These are phyloP conservation scores for Pseudogymnoascus sp. DNA, from an alignment of 2,329 filamentous ascomycete genomes.

Conservation along the genomic window DNA sequence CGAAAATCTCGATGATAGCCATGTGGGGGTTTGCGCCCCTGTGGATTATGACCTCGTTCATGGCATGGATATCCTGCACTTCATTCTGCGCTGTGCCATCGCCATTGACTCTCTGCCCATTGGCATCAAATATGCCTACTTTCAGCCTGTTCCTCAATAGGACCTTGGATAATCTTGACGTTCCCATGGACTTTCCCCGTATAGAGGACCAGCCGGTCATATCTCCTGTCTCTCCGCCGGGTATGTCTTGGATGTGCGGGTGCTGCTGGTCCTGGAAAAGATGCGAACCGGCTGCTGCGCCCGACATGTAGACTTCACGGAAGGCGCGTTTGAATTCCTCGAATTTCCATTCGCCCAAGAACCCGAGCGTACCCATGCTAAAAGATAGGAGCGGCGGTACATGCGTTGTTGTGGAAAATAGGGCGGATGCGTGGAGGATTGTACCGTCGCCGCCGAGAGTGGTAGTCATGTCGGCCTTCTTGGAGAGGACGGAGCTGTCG, in stretches of 20 bases:
- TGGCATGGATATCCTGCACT: conserved; percentile 49
- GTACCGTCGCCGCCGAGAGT: conserved; percentile 93
- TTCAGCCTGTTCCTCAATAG: conserved; percentile 80
- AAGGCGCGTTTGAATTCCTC: conserved; percentile 86
- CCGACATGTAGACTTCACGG: conserved; percentile 84
- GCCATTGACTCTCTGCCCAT: conserved; percentile 50
- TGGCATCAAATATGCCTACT: conserved; percentile 70
- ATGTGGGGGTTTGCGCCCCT: conserved; percentile 84
- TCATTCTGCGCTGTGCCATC: conserved; percentile 25
- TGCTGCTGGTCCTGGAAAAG: conserved; percentile 25
- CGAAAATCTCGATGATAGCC: conserved; percentile 82
- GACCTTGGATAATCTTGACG: conserved; percentile 65
- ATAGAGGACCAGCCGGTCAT: conserved; percentile 61
- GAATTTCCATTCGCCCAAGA: conserved; percentile 95
- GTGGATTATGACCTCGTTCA: conserved; percentile 94
- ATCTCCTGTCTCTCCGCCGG: conserved; percentile 19
- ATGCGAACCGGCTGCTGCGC: conserved; percentile 36
- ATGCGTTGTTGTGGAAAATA: conserved; percentile 71
- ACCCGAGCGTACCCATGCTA: conserved; percentile 93
- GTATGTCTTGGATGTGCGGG: conserved; percentile 20
- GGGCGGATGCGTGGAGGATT: conserved; percentile 73
- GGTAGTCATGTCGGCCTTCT: conserved; percentile 79
- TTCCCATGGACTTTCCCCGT: conserved; percentile 74
- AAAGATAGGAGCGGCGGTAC: conserved; percentile 92
- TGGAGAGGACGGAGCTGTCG: conserved; percentile 44